phyloP scores from a whole-genome alignment of 768 basidiomycete genomes.

The Trametes maxima region DNA sequence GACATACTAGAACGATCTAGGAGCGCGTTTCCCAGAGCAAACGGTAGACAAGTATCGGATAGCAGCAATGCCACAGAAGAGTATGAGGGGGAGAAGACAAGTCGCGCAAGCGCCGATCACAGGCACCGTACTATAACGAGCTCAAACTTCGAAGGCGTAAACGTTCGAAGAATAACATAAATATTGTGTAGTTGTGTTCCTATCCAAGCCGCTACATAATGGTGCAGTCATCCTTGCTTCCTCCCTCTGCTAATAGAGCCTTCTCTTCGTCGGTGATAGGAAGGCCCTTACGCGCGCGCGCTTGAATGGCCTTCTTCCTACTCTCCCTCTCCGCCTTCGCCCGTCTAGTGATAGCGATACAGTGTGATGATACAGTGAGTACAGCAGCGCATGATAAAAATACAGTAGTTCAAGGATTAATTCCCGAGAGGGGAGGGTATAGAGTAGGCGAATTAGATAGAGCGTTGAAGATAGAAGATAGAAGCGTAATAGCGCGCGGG shows the following conservation, averaged over 20 bases:
- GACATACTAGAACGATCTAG: slow-evolving; percentile 18
- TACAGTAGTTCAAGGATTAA: slow-evolving; percentile 41
- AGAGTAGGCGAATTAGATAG: slow-evolving; percentile 31
- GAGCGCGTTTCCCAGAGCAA: background rate
- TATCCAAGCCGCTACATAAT: slow-evolving; percentile 32
- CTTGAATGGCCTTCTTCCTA: slow-evolving; percentile 67
- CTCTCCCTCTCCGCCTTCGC: slow-evolving; percentile 77
- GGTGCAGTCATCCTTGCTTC: slow-evolving; percentile 49
- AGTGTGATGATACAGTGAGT: slow-evolving; percentile 3
- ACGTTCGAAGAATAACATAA: background rate
- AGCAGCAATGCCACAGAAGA: too few species aligned
- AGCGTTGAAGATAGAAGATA: slow-evolving; percentile 37
- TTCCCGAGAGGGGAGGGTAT: slow-evolving; percentile 67
- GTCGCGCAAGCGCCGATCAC: too few species aligned
- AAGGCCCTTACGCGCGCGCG: slow-evolving; percentile 76
- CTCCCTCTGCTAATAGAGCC: slow-evolving; percentile 54
- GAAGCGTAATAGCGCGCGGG: slow-evolving; percentile 27
- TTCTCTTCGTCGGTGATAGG: slow-evolving; percentile 69
- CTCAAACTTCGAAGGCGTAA: too few species aligned
- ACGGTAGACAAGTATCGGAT: background rate
- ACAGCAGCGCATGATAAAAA: background rate
- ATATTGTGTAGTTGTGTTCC: too few species aligned
- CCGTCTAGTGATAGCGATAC: slow-evolving; percentile 48
- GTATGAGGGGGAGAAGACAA: background rate
- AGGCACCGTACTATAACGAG: too few species aligned